Base-by-base conservation (phyloP, 2,329 filamentous ascomycete species). In the Fusarium nelsonii region DNA sequence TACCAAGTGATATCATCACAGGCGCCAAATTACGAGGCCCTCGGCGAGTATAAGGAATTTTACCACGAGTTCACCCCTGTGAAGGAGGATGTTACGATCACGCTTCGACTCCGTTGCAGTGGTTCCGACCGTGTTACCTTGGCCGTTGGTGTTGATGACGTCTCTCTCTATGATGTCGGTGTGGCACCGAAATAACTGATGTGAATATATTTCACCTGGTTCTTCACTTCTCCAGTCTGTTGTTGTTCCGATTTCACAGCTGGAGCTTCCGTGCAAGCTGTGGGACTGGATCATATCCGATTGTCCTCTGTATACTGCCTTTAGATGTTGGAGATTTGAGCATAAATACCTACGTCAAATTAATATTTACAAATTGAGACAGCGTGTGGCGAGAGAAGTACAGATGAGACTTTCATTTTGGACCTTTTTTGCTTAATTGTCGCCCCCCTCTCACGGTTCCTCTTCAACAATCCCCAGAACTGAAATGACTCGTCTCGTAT, bases 61-160 rank as follows among this genome's bases (percentile, higher is more conserved):
- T 9, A 4, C 0, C 7, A 4, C 0, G n/a, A 46, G 2, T 63
- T 63, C 9, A 23, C 12, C 5, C 23, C 41, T 2, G 2, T 9
- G 1, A 45, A 33, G n/a, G 46, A 48, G 2, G 49, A 55, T 6
- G 4, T 48, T 4, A 18, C 3, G 4, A 9, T 63, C 2, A 16
- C 40, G 1, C 5, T 63, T 5, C 36, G 49, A 16, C 32, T 63
- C 9, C 36, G 58, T 15, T 63, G 60, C 8, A 1, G 0, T 1
- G 3, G 2, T 0, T 6, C 1, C 4, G 6, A 18, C 7, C 2
- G 1, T 2, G 60, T 63, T 6, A 63, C 60, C 6, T 1, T 63
- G 1, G 12, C 16, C 7, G 8, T 63, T 1, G 50, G 49, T 7
- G 3, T 63, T 2, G 60, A 63, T 20, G 58, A 63, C 34, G 50